A percentile compares a stretch with the other conserved stretches of the same genome.
Evolutionary conservation across 2,329 filamentous ascomycete genomes (phyloP).

Genomic region (Pleoardoris graminearum): DNA sequence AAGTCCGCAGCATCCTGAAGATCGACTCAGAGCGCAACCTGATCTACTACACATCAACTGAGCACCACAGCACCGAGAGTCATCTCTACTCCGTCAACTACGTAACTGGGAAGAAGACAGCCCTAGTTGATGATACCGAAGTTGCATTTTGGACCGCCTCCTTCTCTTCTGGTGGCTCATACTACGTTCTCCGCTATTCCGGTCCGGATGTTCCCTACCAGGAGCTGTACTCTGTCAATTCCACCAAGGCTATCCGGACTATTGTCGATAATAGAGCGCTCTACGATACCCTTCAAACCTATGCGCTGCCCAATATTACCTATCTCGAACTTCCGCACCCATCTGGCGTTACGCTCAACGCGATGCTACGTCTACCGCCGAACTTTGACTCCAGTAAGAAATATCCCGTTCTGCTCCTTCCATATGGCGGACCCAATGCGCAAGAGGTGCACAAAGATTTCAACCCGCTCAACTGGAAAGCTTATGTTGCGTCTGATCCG

Average conservation of each 20-base stretch:
- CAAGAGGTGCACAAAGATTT: conserved; percentile 64
- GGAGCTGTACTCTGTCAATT: conserved; percentile 64
- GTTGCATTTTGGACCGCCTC: conserved; percentile 66
- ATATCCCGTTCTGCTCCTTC: conserved; percentile 68
- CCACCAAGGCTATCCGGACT: conserved; percentile 59
- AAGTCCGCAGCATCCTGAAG: conserved; percentile 63
- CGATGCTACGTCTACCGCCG: conserved; percentile 66
- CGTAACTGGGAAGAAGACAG: conserved; percentile 56
- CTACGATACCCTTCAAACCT: conserved; percentile 59
- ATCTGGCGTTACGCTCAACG: conserved; percentile 64
- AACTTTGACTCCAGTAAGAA: conserved; percentile 65
- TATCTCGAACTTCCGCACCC: conserved; percentile 67
- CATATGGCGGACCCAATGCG: conserved; percentile 68
- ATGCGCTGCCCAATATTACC: conserved; percentile 66
- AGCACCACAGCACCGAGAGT: conserved; percentile 67
- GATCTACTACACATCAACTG: conserved; percentile 68
- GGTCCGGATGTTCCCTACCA: conserved; percentile 70
- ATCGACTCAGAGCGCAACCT: conserved; percentile 60
- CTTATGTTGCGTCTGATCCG: conserved; percentile 68
- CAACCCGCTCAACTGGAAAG: conserved; percentile 59
- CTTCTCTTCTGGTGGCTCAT: conserved; percentile 65
- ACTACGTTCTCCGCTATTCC: conserved; percentile 67
- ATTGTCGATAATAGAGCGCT: conserved; percentile 64
- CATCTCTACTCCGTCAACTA: conserved; percentile 70
- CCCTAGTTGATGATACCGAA: conserved; percentile 64